A percentile compares a stretch with the other conserved stretches of the same genome.
These are phyloP conservation scores for Mycosarcoma maydis DNA, from an alignment of 1,284 basidiomycete species.

Conservation along the genomic window DNA sequence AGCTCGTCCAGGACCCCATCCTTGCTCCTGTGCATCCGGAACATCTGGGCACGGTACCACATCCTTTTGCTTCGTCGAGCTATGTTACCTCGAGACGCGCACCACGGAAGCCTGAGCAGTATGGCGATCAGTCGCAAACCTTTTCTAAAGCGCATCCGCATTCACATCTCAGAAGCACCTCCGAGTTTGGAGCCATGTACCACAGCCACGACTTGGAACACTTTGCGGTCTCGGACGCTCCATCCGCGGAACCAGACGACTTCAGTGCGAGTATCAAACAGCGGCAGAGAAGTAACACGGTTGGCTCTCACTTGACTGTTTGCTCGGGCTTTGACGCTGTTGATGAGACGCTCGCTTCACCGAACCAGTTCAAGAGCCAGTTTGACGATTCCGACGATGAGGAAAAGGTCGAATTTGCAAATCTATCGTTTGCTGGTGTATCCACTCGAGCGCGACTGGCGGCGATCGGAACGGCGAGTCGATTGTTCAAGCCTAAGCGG, in stretches of 20 bases:
- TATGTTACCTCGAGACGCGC: neutral
- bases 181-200: constrained; percentile 8
- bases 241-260: neutral
- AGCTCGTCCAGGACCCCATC: constrained; percentile 17
- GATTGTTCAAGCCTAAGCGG: constrained; percentile 28
- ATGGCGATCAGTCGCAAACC: neutral
- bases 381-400: constrained; percentile 51
- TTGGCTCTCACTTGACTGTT: neutral
- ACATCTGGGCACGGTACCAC: neutral
- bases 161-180: neutral
- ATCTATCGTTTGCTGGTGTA: constrained; percentile 1
- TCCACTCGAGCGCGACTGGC: constrained; percentile 27
- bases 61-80: constrained; percentile 11
- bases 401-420: constrained; percentile 12
- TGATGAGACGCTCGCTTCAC: neutral
- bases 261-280: neutral
- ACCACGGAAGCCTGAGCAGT: neutral
- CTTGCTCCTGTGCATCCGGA: neutral
- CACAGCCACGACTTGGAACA: neutral
- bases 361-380: constrained; percentile 18
- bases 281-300: constrained; percentile 10
- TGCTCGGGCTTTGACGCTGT: neutral
- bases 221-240: neutral
- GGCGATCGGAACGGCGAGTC: constrained; percentile 31
- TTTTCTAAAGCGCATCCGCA: neutral